These are phyloP conservation scores for Nicotiana tomentosiformis DNA, from an alignment of 257 asterid genomes.

Conservation along the genomic window DNA sequence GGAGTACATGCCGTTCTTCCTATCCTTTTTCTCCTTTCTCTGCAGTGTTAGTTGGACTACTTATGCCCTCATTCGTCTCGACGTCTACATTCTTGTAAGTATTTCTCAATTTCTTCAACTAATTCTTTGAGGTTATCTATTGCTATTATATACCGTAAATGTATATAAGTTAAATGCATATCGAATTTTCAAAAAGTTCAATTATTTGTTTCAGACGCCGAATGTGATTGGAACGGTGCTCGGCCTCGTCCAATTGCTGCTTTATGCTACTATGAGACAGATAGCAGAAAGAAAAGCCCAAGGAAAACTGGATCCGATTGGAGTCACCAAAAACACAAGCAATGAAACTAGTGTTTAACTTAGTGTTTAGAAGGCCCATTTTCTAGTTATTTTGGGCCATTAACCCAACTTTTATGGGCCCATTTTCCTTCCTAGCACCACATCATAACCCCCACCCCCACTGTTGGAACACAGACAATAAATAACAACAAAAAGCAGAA, in stretches of 20 bases:
- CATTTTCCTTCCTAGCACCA: neutral
- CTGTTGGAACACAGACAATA: neutral
- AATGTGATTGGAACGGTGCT: slow-evolving; percentile 59
- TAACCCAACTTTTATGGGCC: neutral
- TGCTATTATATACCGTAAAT: neutral
- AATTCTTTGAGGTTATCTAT: too few species aligned
- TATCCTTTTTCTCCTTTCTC: slow-evolving; percentile 56
- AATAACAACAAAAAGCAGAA: neutral
- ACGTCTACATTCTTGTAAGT: slow-evolving; percentile 58
- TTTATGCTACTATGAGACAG: slow-evolving; percentile 53
- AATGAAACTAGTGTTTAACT: neutral
- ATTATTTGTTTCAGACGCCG: slow-evolving; percentile 40
- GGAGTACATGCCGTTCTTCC: slow-evolving; percentile 78
- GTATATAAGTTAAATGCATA: neutral
- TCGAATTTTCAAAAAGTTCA: neutral
- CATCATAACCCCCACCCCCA: neutral
- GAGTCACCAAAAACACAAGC: slow-evolving; percentile 2
- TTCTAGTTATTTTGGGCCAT: neutral
- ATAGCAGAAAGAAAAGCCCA: slow-evolving; percentile 40
- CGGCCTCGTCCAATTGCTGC: slow-evolving; percentile 58
- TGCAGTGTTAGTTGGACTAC: slow-evolving; percentile 69
- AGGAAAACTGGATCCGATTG: slow-evolving; percentile 22
- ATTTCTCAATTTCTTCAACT: neutral
- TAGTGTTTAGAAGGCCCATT: neutral
- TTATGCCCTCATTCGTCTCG: slow-evolving; percentile 64